Conservation (phyloP, 2,329 filamentous ascomycete species). For the Trichoderma hamatum region DNA sequence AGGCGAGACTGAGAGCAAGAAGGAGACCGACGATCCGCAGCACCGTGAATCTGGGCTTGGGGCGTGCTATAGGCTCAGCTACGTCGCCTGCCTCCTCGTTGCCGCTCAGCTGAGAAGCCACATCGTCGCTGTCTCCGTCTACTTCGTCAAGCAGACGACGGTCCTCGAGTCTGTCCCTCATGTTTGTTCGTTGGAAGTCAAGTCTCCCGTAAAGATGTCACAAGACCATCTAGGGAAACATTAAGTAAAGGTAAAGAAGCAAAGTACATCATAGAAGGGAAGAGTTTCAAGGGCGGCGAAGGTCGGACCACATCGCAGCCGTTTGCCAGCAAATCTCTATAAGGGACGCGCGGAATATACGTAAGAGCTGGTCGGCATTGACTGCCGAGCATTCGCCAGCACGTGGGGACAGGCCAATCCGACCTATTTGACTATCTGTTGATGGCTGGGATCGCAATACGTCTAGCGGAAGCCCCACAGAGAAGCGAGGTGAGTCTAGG, state of each 20-base stretch:
- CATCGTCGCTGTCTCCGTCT: slow-evolving; percentile 8
- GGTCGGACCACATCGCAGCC: neutral
- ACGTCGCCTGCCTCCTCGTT: neutral
- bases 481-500: neutral
- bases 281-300: neutral
- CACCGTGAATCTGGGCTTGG: neutral
- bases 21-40: slow-evolving; percentile 14
- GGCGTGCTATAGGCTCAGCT: neutral
- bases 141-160: slow-evolving; percentile 18
- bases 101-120: slow-evolving; percentile 8
- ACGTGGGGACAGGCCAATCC: slow-evolving; percentile 5
- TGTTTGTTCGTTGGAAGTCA: neutral
- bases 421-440: neutral
- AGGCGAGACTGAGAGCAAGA: slow-evolving; percentile 12
- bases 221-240: neutral
- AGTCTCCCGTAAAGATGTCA: neutral
- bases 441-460: neutral
- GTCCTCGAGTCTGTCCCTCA: slow-evolving; percentile 16
- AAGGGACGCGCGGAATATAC: slow-evolving; percentile 11
- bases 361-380: slow-evolving; percentile 13
- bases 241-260: neutral
- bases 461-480: slow-evolving; percentile 6
- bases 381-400: slow-evolving; percentile 17
- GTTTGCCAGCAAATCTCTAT: neutral
- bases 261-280: neutral